Conservation (phyloP, 768 basidiomycete species). For the Lactifluus subvellereus region DNA sequence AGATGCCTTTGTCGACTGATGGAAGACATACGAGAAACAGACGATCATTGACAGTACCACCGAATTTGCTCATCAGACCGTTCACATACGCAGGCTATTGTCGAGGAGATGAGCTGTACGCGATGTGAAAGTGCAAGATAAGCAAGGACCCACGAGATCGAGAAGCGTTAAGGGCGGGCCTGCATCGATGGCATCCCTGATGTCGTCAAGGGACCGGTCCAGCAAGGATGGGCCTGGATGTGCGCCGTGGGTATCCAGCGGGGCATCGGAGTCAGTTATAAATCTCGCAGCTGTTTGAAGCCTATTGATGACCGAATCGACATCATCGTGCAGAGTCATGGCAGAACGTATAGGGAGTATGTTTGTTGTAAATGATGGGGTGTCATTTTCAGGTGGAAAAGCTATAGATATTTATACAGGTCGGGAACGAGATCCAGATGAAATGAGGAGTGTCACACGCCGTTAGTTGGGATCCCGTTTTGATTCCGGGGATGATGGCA, state of each 20-base stretch:
- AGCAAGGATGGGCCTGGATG: conserved; percentile 7
- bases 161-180: conserved; percentile 8
- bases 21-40: conserved; percentile 14
- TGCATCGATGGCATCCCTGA: conserved; percentile 6
- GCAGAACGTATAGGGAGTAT: not conserved
- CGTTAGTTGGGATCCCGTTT: no score
- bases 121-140: not conserved
- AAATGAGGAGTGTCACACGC: no score
- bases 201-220: not conserved
- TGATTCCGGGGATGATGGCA: no score
- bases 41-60: conserved; percentile 18
- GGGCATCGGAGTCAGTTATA: conserved; percentile 2
- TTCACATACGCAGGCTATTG: conserved; percentile 19
- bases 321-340: conserved; percentile 4
- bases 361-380: not conserved
- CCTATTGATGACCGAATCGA: not conserved
- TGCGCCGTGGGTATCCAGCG: conserved; percentile 11
- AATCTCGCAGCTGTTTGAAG: conserved; percentile 3
- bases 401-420: conserved; percentile 15
- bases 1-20: not conserved
- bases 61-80: conserved; percentile 3
- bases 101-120: not conserved
- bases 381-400: not conserved
- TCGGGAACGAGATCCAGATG: not conserved
- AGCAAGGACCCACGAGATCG: conserved; percentile 17